Base-by-base conservation (phyloP, 257 asterid genomes). In the Mentha longifolia region DNA sequence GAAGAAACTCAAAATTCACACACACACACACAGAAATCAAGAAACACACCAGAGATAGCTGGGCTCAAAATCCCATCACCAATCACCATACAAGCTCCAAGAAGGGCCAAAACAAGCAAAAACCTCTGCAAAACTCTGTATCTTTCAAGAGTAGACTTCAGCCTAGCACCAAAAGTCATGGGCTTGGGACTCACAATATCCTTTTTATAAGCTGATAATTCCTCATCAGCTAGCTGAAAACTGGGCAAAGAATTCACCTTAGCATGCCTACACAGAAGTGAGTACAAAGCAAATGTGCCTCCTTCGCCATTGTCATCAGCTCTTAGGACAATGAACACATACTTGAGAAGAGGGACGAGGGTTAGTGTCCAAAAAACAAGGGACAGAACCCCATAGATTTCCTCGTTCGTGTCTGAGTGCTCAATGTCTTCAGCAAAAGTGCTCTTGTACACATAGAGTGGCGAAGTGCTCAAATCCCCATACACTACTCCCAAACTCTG, bases 261-360 rank as follows among this genome's bases (percentile, higher is more conserved):
- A 68, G 96, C 95, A 80, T 92, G 95, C 55, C 98, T 78, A 13
- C 98, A 92, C 6, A 92, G 41, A 43, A 92, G 85, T 61, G 98
- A 92, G 76, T 92, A 92, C 68, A 92, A 58, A 5, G 98, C 98
- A 83, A 92, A 92, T 47, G 98, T 92, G 74, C 98, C 98, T 10
- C 98, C 98, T 82, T 92, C 98, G 12, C 98, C 98, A 76, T 88
- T 88, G 75, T 92, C 98, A 85, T 92, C 97, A 73, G 98, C 98
- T 62, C 83, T 92, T 10, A 92, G 86, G 43, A 92, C 98, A 78
- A 92, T 82, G 68, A 92, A 88, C 28, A 88, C 97, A 76, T 92
- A 92, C 54, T 92, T 92, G 58, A 92, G 67, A 1, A 92, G 83
- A 65, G 98, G 98, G n/a, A 92, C 81, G 54, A 92, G 71, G 30